phyloP scores from a whole-genome alignment of 441 rosid genomes.

The Isatis lusitanica region DNA sequence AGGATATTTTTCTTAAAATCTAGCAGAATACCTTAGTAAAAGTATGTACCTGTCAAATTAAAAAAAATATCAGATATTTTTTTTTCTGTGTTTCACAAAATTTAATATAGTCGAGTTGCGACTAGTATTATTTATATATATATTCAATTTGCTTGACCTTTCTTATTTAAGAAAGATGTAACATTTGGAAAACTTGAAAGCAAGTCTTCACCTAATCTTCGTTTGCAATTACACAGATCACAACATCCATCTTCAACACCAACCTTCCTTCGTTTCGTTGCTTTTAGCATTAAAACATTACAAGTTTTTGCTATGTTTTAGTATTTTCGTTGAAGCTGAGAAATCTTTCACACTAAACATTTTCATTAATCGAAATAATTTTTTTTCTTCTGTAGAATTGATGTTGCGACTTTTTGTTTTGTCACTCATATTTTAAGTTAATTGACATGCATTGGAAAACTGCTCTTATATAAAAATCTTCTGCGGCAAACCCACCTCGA shows the following conservation, averaged over 20 bases:
- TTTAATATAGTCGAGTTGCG: background rate
- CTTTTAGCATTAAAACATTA: conserved; percentile 12
- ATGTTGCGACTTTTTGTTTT: background rate
- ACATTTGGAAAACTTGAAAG: conserved; percentile 16
- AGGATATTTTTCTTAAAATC: background rate
- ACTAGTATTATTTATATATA: background rate
- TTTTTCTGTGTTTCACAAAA: background rate
- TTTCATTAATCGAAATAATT: background rate
- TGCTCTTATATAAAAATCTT: background rate
- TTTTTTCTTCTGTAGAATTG: background rate
- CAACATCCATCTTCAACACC: conserved; percentile 20
- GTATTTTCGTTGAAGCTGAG: background rate
- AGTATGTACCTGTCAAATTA: background rate
- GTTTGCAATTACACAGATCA: conserved; percentile 17
- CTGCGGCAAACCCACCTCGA: background rate
- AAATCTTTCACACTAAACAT: background rate
- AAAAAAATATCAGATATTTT: background rate
- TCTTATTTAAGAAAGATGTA: conserved; percentile 16
- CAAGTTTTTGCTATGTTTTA: background rate
- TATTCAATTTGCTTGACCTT: conserved; percentile 3
- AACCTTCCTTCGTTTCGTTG: conserved; percentile 1
- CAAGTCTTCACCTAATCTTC: conserved; percentile 24
- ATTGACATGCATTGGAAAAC: background rate
- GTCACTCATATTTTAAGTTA: background rate
- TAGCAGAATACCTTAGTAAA: background rate